phyloP scores from a whole-genome alignment of 2,329 filamentous ascomycete genomes.

The Cladophialophora chaetospira region DNA sequence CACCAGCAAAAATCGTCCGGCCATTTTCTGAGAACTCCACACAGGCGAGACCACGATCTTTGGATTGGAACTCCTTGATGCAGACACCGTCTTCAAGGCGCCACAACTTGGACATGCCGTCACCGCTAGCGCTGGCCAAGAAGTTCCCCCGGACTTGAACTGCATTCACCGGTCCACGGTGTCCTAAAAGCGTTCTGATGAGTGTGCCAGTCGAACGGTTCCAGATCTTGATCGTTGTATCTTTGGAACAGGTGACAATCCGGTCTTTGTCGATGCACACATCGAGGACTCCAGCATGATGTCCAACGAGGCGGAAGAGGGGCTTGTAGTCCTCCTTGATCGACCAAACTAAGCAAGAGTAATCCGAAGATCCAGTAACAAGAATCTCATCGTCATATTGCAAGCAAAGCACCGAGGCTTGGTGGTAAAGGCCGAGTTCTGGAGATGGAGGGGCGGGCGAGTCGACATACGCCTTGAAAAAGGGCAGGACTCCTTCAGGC shows the following conservation, averaged over 20 bases:
- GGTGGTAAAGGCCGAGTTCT: constrained; percentile 63
- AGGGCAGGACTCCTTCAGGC: constrained; percentile 44
- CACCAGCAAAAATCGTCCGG: constrained; percentile 88
- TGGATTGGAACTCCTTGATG: constrained; percentile 85
- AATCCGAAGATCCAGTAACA: constrained; percentile 92
- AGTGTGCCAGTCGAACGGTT: constrained; percentile 76
- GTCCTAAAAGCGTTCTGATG: constrained; percentile 77
- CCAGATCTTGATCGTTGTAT: constrained; percentile 92
- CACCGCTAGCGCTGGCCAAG: constrained; percentile 89
- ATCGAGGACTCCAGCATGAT: constrained; percentile 87
- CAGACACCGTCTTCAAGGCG: constrained; percentile 86
- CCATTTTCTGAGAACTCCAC: constrained; percentile 95
- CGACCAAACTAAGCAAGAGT: constrained; percentile 87
- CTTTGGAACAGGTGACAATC: constrained; percentile 97
- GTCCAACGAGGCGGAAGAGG: constrained; percentile 73
- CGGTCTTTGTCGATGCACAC: constrained; percentile 88
- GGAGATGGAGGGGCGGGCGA: constrained; percentile 45
- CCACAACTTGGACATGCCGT: constrained; percentile 93
- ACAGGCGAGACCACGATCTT: constrained; percentile 91
- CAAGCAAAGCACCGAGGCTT: constrained; percentile 89
- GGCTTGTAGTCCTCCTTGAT: constrained; percentile 77
- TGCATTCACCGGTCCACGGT: constrained; percentile 91
- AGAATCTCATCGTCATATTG: constrained; percentile 93
- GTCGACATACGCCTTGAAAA: constrained; percentile 52
- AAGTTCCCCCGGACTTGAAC: constrained; percentile 93